Conservation (phyloP, 2,329 filamentous ascomycete genomes). For the Leptographium flavum region DNA sequence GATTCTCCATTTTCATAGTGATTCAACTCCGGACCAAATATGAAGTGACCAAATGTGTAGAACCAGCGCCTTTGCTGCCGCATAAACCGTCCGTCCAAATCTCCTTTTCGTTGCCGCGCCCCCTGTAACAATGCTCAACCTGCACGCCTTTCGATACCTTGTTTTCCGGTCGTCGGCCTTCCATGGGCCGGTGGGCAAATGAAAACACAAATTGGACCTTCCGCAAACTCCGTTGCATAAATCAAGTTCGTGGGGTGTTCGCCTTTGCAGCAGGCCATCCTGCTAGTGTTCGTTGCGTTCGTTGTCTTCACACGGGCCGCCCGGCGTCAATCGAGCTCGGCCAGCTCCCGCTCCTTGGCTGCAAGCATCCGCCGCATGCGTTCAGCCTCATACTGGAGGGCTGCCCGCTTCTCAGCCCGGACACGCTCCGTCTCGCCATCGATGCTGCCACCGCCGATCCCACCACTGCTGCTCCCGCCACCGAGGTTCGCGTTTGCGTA, state of each 20-base stretch:
- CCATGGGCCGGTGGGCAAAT: background rate
- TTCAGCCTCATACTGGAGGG: conserved; percentile 59
- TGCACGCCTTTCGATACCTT: background rate
- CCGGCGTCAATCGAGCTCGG: conserved; percentile 20
- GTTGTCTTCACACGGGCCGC: background rate
- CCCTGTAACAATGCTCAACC: background rate
- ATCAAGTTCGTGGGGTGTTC: background rate
- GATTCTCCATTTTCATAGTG: background rate
- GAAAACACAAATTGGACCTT: background rate
- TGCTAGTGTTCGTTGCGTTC: background rate
- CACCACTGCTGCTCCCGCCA: background rate
- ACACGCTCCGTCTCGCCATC: too few relatives aligned
- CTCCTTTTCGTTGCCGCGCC: background rate
- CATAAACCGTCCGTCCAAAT: background rate
- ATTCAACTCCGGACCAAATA: background rate
- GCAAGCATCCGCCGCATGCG: conserved; percentile 59
- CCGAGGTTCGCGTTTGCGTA: background rate
- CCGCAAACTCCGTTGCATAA: background rate
- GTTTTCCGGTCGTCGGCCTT: background rate
- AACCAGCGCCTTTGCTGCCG: background rate
- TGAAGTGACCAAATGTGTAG: background rate
- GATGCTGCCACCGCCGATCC: too few relatives aligned
- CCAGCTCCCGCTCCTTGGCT: conserved; percentile 61
- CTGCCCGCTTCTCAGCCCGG: conserved; percentile 43
- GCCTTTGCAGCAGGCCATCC: background rate